Evolutionary conservation across 2,329 filamentous ascomycete genomes (phyloP).

Genomic region (Aspergillus pseudoviridinutans): DNA sequence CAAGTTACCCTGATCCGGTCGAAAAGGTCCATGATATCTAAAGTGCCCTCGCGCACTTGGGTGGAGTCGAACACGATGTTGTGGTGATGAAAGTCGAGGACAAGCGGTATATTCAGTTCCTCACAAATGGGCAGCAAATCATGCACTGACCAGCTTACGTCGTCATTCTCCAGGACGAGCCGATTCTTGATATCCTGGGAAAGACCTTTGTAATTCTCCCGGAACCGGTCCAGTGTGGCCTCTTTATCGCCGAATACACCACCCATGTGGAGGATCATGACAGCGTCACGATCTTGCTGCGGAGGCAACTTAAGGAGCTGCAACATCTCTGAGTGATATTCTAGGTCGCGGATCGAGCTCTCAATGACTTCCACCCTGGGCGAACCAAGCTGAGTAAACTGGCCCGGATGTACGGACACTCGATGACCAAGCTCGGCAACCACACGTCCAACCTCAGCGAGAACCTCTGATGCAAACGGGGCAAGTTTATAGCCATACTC

Average conservation of each 20-base stretch:
- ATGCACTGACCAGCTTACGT: slow-evolving; percentile 88
- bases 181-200: slow-evolving; percentile 70
- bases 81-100: slow-evolving; percentile 92
- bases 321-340: slow-evolving; percentile 85
- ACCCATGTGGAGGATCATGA: slow-evolving; percentile 94
- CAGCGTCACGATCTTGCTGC: slow-evolving; percentile 76
- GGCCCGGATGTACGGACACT: slow-evolving; percentile 85
- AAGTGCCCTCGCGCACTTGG: slow-evolving; percentile 74
- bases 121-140: slow-evolving; percentile 87
- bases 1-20: slow-evolving; percentile 79
- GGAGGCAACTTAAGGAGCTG: slow-evolving; percentile 70
- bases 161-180: slow-evolving; percentile 89
- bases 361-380: slow-evolving; percentile 72
- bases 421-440: slow-evolving; percentile 76
- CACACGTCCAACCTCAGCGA: slow-evolving; percentile 72
- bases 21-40: slow-evolving; percentile 71
- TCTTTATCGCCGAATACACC: slow-evolving; percentile 83
- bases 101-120: slow-evolving; percentile 87
- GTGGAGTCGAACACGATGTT: slow-evolving; percentile 81
- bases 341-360: slow-evolving; percentile 73
- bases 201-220: slow-evolving; percentile 65
- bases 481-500: slow-evolving; percentile 82
- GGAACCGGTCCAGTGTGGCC: slow-evolving; percentile 73
- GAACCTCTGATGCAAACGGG: slow-evolving; percentile 73
- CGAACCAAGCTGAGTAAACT: slow-evolving; percentile 87